These are phyloP conservation scores for Cyclaneusma minus DNA, from an alignment of 2,329 filamentous ascomycete genomes.

Conservation along the genomic window DNA sequence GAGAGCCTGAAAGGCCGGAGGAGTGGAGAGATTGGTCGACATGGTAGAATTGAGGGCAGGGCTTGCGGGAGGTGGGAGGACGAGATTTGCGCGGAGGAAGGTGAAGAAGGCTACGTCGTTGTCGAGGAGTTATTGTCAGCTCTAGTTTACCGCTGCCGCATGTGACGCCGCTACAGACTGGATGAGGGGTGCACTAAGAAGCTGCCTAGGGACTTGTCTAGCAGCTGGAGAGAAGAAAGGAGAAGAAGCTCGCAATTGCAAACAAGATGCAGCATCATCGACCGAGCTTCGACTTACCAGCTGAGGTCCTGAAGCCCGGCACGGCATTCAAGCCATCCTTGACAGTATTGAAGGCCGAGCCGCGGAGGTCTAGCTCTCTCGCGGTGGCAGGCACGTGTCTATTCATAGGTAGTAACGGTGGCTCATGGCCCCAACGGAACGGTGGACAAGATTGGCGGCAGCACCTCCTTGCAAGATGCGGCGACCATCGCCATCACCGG, in stretches of 20 bases:
- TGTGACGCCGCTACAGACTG: constrained; percentile 9
- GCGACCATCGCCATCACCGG: too few relatives aligned
- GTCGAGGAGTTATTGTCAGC: too few relatives aligned
- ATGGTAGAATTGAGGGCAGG: constrained; percentile 34
- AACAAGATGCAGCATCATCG: constrained; percentile 7
- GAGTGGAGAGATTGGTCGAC: constrained; percentile 49
- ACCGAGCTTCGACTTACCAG: constrained; percentile 31
- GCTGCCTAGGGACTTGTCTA: background rate
- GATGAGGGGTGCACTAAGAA: constrained; percentile 2
- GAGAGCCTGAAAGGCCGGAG: constrained; percentile 24
- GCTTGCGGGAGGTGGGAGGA: constrained; percentile 40
- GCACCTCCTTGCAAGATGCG: too few relatives aligned
- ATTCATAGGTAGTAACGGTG: too few relatives aligned
- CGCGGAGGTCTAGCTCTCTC: constrained; percentile 5
- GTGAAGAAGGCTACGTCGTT: constrained; percentile 84
- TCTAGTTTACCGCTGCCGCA: too few relatives aligned
- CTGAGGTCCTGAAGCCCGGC: constrained; percentile 41
- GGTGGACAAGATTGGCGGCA: too few relatives aligned
- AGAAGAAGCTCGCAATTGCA: constrained; percentile 5
- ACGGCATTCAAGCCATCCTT: constrained; percentile 38
- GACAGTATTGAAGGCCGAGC: constrained; percentile 19
- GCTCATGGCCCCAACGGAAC: too few relatives aligned
- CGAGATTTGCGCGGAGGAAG: constrained; percentile 67
- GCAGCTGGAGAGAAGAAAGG: too few relatives aligned
- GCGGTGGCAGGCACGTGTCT: constrained; percentile 8